Percentiles rank a stretch among this genome's conserved stretches.
Conservation (phyloP, 345 rosid species). For the Dovyalis caffra region DNA sequence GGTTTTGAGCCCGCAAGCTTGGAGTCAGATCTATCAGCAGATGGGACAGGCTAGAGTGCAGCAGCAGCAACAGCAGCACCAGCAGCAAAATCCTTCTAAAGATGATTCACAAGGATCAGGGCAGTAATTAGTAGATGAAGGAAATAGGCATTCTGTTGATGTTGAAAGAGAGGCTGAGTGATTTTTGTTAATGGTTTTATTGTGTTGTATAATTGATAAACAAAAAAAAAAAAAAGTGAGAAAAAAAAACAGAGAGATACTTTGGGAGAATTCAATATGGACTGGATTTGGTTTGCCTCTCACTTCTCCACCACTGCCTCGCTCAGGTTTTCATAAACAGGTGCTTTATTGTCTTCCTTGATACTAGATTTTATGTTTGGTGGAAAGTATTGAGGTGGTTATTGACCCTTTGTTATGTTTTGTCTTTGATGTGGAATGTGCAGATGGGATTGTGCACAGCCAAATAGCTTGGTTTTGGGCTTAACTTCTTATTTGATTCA, state of each 20-base stretch:
- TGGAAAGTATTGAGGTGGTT: conserved; percentile 10
- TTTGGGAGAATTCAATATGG: conserved; percentile 42
- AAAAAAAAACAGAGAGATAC: conserved; percentile 25
- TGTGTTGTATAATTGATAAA: conserved; percentile 49
- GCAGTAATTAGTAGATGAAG: conserved; percentile 41
- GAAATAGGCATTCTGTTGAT: conserved; percentile 29
- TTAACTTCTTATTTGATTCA: conserved; percentile 48
- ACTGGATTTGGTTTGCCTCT: conserved; percentile 47
- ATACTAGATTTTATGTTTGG: conserved; percentile 7
- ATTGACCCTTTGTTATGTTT: conserved; percentile 13
- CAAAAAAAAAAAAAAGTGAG: conserved; percentile 8
- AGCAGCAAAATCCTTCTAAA: conserved; percentile 51
- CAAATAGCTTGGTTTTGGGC: conserved; percentile 44
- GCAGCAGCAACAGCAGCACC: conserved; percentile 51
- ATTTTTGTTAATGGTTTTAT: conserved; percentile 32
- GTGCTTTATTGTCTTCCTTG: conserved; percentile 23
- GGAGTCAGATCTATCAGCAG: conserved; percentile 88
- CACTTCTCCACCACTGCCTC: conserved; percentile 33
- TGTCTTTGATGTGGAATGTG: conserved; percentile 43
- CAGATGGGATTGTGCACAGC: conserved; percentile 65
- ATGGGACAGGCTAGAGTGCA: conserved; percentile 66
- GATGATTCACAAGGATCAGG: conserved; percentile 94
- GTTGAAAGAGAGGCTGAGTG: conserved; percentile 33
- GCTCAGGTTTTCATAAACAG: conserved; percentile 42
- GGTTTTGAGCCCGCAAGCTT: conserved; percentile 68